A percentile compares a stretch with the other conserved stretches of the same genome.
Evolutionary conservation across 305 asterid genomes (phyloP).

Genomic region (Salvia sclarea): DNA sequence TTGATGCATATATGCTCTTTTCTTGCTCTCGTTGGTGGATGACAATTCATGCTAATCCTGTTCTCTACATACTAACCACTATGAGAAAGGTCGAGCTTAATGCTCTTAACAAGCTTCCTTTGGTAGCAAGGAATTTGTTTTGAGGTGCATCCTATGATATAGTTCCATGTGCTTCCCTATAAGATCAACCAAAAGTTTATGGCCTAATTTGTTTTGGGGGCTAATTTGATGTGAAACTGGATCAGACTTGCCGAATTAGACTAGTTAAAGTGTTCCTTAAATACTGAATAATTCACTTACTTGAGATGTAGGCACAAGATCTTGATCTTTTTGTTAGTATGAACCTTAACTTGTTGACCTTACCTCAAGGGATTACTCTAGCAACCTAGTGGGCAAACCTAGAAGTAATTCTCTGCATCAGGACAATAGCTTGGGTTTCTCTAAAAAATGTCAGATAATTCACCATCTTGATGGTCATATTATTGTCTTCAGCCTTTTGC

Average conservation of each 20-base stretch:
- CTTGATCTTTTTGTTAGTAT: neutral
- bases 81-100: neutral
- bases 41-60: neutral
- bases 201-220: too few species aligned
- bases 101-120: neutral
- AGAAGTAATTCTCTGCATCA: neutral
- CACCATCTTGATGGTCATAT: neutral
- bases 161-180: neutral
- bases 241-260: neutral
- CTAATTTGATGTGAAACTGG: neutral
- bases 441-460: neutral
- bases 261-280: neutral
- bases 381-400: constrained; percentile 1
- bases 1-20: neutral
- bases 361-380: constrained; percentile 9
- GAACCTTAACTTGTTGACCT: neutral
- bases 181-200: neutral
- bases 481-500: constrained; percentile 10
- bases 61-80: neutral
- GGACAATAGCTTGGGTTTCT: neutral
- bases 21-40: neutral
- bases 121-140: neutral
- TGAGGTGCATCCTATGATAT: neutral
- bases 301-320: neutral
- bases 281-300: neutral